These are phyloP conservation scores for Botrytis porri DNA, from an alignment of 2,329 filamentous ascomycete species.

Conservation along the genomic window DNA sequence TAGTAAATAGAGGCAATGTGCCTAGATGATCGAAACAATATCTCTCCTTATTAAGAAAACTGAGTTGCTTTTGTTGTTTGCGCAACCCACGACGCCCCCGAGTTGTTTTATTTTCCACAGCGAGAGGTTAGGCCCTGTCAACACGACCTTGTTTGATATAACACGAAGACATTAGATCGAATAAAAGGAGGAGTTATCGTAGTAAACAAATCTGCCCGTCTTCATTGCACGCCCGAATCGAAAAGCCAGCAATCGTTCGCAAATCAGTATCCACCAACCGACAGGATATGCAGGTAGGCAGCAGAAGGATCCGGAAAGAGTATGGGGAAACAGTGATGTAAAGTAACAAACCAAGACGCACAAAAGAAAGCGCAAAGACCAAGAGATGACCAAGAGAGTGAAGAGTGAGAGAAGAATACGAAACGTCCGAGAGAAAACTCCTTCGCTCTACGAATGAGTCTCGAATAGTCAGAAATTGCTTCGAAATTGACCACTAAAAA, in stretches of 20 bases:
- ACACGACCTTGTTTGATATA: constrained; percentile 30
- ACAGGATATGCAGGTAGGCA: constrained; percentile 14
- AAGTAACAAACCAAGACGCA: constrained; percentile 18
- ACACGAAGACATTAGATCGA: constrained; percentile 32
- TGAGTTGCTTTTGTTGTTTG: constrained; percentile 24
- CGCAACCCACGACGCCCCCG: constrained; percentile 28
- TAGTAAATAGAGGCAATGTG: constrained; percentile 15
- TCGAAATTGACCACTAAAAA: constrained; percentile 17
- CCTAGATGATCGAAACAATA: constrained; percentile 19
- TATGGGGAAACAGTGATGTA: constrained; percentile 20
- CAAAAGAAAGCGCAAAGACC: constrained; percentile 20
- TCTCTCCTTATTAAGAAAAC: constrained; percentile 14
- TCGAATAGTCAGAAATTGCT: constrained; percentile 9
- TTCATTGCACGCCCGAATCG: constrained; percentile 20
- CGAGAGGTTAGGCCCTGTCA: constrained; percentile 26
- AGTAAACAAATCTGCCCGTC: background rate
- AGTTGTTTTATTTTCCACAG: constrained; percentile 9
- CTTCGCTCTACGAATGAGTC: constrained; percentile 17
- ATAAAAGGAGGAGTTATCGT: constrained; percentile 23
- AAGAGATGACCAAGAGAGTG: constrained; percentile 31
- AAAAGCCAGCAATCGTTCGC: constrained; percentile 24
- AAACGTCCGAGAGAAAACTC: constrained; percentile 28
- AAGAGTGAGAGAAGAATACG: constrained; percentile 27
- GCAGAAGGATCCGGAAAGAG: constrained; percentile 20
- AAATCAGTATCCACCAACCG: constrained; percentile 13